phyloP scores from a whole-genome alignment of 805 yeast genomes.

The Hermanozyma aechmeae region DNA sequence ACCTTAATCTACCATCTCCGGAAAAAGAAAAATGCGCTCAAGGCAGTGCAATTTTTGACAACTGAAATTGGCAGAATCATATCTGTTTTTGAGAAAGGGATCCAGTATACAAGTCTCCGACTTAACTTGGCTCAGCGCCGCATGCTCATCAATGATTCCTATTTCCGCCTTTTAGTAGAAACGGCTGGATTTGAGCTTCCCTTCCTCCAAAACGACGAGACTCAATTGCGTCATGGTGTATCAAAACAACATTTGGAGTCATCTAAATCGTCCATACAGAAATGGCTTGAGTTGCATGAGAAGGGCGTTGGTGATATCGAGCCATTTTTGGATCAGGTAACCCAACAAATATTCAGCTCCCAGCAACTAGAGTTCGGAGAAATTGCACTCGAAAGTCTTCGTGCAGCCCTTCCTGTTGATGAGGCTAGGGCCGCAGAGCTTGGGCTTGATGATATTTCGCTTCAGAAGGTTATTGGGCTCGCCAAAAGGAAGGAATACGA shows the following conservation, averaged over 20 bases:
- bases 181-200: conserved; percentile 40
- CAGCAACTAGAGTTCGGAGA: conserved; percentile 10
- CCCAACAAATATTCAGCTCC: conserved; percentile 3
- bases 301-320: conserved; percentile 11
- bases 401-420: conserved; percentile 5
- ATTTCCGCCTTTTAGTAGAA: conserved; percentile 37
- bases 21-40: conserved; percentile 26
- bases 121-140: conserved; percentile 12
- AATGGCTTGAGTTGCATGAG: conserved; percentile 23
- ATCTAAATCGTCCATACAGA: conserved; percentile 27
- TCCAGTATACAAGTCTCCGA: conserved; percentile 3
- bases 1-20: conserved; percentile 38
- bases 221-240: conserved; percentile 26
- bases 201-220: conserved; percentile 25
- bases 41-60: conserved; percentile 35
- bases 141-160: conserved; percentile 37
- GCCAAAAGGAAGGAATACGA: conserved; percentile 11
- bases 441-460: conserved; percentile 2
- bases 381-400: conserved; percentile 3
- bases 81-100: not conserved
- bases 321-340: conserved; percentile 12
- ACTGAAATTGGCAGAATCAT: conserved; percentile 25
- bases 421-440: conserved; percentile 3
- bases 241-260: conserved; percentile 22
- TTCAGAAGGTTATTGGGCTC: conserved; percentile 8